Conservation (phyloP, 345 rosid genomes). For the Camelina hispida region DNA sequence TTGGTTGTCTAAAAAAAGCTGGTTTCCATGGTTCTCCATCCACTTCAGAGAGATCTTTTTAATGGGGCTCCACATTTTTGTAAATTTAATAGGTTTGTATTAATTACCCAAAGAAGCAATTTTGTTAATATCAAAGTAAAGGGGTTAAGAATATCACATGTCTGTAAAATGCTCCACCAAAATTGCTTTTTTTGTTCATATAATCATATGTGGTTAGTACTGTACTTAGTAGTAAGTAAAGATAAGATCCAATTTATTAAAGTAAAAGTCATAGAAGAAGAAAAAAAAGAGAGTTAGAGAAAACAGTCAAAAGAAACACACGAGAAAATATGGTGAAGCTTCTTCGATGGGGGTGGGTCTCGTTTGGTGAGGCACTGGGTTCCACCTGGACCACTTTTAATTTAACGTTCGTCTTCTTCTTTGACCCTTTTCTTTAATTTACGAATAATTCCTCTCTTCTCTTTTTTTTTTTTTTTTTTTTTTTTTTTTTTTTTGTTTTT, state of each 20-base stretch:
- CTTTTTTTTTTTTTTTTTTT: too few species aligned
- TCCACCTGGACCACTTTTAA: conserved; percentile 37
- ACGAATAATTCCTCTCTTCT: conserved; percentile 12
- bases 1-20: conserved; percentile 13
- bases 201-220: conserved; percentile 17
- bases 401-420: conserved; percentile 29
- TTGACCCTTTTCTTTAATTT: conserved; percentile 33
- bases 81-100: not conserved
- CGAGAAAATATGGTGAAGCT: conserved; percentile 34
- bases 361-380: conserved; percentile 36
- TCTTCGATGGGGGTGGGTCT: conserved; percentile 20
- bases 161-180: not conserved
- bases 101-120: not conserved
- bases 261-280: conserved; percentile 3
- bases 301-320: conserved; percentile 38
- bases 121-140: conserved; percentile 4
- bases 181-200: not conserved
- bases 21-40: conserved; percentile 13
- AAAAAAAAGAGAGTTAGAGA: not conserved
- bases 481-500: too few species aligned
- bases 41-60: not conserved
- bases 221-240: not conserved
- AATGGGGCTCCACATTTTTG: conserved; percentile 10
- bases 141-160: not conserved
- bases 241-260: conserved; percentile 12